phyloP scores from a whole-genome alignment of 1,284 basidiomycete species.

The Gymnopus androsaceus region DNA sequence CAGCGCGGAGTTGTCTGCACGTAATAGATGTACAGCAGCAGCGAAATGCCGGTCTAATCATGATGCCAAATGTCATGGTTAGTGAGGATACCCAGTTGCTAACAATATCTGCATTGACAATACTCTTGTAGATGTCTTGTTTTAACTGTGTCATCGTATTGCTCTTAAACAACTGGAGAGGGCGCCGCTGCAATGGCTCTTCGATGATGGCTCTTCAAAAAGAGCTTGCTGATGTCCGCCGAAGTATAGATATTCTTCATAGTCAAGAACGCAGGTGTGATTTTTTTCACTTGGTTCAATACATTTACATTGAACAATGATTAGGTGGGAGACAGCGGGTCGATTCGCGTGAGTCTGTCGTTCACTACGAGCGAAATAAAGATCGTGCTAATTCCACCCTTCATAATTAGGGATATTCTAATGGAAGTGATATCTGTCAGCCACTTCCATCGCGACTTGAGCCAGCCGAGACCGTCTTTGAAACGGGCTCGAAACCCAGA shows the following conservation, averaged over 20 bases:
- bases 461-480: not conserved
- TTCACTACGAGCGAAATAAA: not conserved
- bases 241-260: not conserved
- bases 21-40: conserved; percentile 5
- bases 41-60: not conserved
- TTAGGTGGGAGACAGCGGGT: conserved; percentile 9
- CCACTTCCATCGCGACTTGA: not conserved
- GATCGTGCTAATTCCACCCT: not conserved
- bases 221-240: conserved; percentile 2
- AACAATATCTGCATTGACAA: conserved; percentile 14
- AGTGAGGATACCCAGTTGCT: not conserved
- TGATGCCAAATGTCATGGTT: conserved; percentile 8
- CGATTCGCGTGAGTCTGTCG: not conserved
- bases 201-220: not conserved
- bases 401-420: not conserved
- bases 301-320: not conserved
- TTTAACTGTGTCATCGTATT: conserved; percentile 2
- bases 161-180: conserved; percentile 4
- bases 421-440: conserved; percentile 2
- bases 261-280: conserved; percentile 1
- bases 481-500: not conserved
- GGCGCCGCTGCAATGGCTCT: not conserved
- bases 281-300: not conserved
- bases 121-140: not conserved
- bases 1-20: conserved; percentile 2